These are phyloP conservation scores for Teratosphaeria zuluensis DNA, from an alignment of 2,329 filamentous ascomycete species.

Conservation along the genomic window DNA sequence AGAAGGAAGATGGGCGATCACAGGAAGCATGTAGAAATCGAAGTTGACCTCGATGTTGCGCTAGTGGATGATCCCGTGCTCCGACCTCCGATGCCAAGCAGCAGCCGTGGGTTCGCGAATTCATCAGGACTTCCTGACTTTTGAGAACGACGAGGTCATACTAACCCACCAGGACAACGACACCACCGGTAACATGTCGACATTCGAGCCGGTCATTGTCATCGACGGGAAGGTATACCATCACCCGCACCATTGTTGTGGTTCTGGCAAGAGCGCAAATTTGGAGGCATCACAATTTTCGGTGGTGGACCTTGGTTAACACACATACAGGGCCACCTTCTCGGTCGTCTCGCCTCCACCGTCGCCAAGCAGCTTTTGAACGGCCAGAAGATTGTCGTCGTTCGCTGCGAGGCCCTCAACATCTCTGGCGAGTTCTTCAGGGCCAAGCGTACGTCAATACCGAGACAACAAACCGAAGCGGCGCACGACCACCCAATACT, in stretches of 20 bases:
- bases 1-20: neutral
- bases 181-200: constrained; percentile 46
- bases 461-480: neutral
- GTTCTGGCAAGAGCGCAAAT: neutral
- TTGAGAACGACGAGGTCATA: neutral
- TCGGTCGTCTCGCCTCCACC: constrained; percentile 95
- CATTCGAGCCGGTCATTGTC: constrained; percentile 63
- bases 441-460: constrained; percentile 83
- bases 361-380: constrained; percentile 98
- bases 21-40: neutral
- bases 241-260: neutral
- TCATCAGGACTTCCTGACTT: neutral
- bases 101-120: neutral
- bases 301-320: neutral
- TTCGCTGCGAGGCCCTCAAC: constrained; percentile 98
- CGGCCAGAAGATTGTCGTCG: constrained; percentile 98
- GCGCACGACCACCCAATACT: neutral
- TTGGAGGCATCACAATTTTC: neutral
- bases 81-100: neutral
- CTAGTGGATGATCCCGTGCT: neutral
- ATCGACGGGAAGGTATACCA: constrained; percentile 85
- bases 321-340: constrained; percentile 65
- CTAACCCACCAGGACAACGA: neutral
- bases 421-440: constrained; percentile 99
- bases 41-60: neutral